Base-by-base conservation (phyloP, 352 stramenopile species). In the Thraustochytrium aureum region DNA sequence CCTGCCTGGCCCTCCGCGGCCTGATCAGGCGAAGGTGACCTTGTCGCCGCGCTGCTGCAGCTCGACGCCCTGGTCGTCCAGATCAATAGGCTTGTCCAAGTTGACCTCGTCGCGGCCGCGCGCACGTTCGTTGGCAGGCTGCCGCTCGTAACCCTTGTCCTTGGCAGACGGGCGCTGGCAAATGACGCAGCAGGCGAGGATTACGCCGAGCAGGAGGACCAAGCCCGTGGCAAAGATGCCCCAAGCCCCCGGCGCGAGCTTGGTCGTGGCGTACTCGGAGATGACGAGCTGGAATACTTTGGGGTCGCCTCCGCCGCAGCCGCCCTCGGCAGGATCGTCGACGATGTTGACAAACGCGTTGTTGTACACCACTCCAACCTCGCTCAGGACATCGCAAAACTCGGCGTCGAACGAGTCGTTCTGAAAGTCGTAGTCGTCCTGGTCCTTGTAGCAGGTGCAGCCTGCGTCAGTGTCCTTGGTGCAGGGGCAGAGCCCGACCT, bases 231-330 rank as follows among this genome's bases (percentile, higher is more conserved):
- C 52, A 26, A 79, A 50, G 26, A 79, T 45, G 52, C 45, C 69
- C 50, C 7, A 64, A 12, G 69, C 69, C 20, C 69, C 69, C 33
- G 69, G 69, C 33, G 54, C 61, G 37, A 79, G 69, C 5, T 50
- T 67, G n/a, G 38, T 12, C 12, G 65, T 72, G 5, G 69, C 47
- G 33, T 79, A 79, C 7, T n/a, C 35, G 52, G 69, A 45, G 26
- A 72, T 72, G 10, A 65, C 61, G 4, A 7, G 30, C 33, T 79
- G 69, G 45, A 79, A 79, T 30, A 79, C 52, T 37, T 67, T 79
- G 50, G 69, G 69, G 69, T 79, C 69, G 42, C 69, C 69, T 12
- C 69, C 50, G 30, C 69, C 69, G 32, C 69, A 79, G n/a, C 69
- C 69, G 39, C 69, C 69, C 2, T 67, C n/a, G 14, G 30, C 50